Evolutionary conservation across 2,329 filamentous ascomycete genomes (phyloP).

Genomic region (Tolypocladium cylindrosporum): DNA sequence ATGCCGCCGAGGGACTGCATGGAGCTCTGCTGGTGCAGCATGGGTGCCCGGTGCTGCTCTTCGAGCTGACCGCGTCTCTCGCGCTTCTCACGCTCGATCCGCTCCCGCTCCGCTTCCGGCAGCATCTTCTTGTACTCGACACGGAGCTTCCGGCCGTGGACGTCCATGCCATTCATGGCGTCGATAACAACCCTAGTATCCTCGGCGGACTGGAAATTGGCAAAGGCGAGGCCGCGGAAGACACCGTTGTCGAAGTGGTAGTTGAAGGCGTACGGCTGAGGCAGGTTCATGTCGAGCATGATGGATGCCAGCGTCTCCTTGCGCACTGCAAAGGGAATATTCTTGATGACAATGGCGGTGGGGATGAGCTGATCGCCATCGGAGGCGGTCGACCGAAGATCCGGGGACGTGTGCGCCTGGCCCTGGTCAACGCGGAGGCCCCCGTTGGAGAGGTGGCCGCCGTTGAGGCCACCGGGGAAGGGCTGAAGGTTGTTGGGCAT

Average conservation of each 20-base stretch:
- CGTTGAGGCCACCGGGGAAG: conserved; percentile 24
- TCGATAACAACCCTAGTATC: conserved; percentile 92
- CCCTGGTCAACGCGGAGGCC: conserved; percentile 32
- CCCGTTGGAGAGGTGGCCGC: conserved; percentile 27
- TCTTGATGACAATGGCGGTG: conserved; percentile 98
- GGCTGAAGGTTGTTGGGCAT: conserved; percentile 28
- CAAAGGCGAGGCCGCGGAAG: conserved; percentile 90
- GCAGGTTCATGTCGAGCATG: conserved; percentile 90
- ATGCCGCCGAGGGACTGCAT: conserved; percentile 66
- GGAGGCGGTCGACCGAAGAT: conserved; percentile 30
- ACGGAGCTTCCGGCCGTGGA: conserved; percentile 85
- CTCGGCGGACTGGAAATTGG: conserved; percentile 93
- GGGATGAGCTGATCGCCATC: conserved; percentile 85
- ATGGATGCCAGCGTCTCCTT: conserved; percentile 89
- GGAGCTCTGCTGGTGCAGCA: conserved; percentile 76
- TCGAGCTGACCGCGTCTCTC: conserved; percentile 93
- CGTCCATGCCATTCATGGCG: conserved; percentile 87
- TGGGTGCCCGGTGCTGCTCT: conserved; percentile 78
- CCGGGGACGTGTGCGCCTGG: conserved; percentile 28
- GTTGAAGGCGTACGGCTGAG: conserved; percentile 96
- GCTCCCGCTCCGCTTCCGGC: conserved; percentile 83
- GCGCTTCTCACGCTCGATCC: conserved; percentile 94
- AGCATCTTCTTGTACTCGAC: conserved; percentile 99
- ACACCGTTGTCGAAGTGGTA: conserved; percentile 99
- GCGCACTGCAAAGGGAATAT: conserved; percentile 96